Evolutionary conservation across 179 eudicot genomes (phyloP), one percentile per base, ranked within the genome.

Genomic region (Silene noctiflora): DNA sequence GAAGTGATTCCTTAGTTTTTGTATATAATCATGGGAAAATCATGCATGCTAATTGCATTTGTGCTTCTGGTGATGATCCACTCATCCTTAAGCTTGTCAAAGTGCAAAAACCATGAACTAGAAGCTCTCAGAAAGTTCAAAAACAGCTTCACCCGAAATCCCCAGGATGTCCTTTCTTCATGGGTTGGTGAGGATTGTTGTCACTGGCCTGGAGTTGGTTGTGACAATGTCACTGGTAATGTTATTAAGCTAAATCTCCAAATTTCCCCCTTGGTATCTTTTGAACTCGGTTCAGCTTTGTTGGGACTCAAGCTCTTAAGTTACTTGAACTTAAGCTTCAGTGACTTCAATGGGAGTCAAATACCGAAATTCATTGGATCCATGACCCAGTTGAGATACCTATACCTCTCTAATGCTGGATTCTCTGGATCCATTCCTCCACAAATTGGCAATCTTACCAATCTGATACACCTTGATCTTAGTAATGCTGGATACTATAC

Each of bases 111-210:
- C 6, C 29, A 24, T 27, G 75, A 77, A 62, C 42, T 22, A 4
- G 51, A 77, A 59, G 79, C 79, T 70, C 69, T 70, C 3, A 3
- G 70, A 4, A 62, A 71, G 55, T 44, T 77, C 55, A 71, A 77
- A 35, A 48, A 29, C 2, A 62, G 69, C 56, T 12, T 77, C 31
- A 71, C 8, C 42, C 0, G 6, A 10, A 17, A 60, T 14, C 20
- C 48, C 39, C 12, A 14, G 7, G 0, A 46, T n/a, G n/a, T 4
- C 19, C 71, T 77, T 70, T 51, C 59, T 6, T 48, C 75, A 14
- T 77, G 80, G 80, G 71, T 44, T 29, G 80, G 71, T 6, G 53
- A 69, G 29, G 71, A 77, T 31, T 71, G 70, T 61, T 77, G 80
- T 61, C 16, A 10, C 0, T 77, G 80, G 80, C 17, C 2, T 12